Conservation (phyloP, 2,329 filamentous ascomycete species). For the Chaetomiaceae sp. region DNA sequence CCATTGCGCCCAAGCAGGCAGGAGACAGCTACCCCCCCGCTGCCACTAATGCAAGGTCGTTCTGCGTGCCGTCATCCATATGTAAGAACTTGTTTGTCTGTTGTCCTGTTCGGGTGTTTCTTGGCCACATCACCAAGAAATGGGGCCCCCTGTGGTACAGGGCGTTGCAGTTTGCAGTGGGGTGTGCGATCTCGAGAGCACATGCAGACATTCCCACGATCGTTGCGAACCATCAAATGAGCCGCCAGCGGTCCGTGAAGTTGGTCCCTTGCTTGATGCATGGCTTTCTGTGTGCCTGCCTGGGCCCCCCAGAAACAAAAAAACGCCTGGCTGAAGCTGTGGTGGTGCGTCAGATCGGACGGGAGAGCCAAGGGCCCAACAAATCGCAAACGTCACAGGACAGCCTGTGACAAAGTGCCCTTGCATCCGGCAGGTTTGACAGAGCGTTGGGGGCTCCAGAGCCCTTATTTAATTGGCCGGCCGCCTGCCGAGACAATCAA, state of each 20-base stretch:
- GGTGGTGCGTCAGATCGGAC: not conserved
- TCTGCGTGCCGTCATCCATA: slow-evolving; percentile 11
- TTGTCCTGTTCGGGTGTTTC: not conserved
- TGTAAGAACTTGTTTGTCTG: not conserved
- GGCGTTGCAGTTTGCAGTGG: no score
- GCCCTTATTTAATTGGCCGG: not conserved
- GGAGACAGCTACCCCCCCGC: not conserved
- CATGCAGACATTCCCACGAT: not conserved
- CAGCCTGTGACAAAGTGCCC: slow-evolving; percentile 1
- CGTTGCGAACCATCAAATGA: not conserved
- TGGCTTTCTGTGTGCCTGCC: not conserved
- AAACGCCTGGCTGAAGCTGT: not conserved
- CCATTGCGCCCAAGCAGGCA: not conserved
- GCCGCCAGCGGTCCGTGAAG: not conserved
- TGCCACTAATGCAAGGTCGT: slow-evolving; percentile 11
- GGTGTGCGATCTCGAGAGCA: not conserved
- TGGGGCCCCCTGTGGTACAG: not conserved
- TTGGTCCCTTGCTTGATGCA: not conserved
- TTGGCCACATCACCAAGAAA: not conserved
- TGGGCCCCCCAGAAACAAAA: no score
- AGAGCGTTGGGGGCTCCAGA: not conserved
- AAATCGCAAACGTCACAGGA: slow-evolving; percentile 3
- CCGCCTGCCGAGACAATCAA: not conserved
- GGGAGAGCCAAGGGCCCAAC: not conserved
- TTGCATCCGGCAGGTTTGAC: slow-evolving; percentile 4